Evolutionary conservation across 108 stramenopile genomes (phyloP), one percentile per base, ranked within the genome.

Genomic region (Ochromonas danica): DNA sequence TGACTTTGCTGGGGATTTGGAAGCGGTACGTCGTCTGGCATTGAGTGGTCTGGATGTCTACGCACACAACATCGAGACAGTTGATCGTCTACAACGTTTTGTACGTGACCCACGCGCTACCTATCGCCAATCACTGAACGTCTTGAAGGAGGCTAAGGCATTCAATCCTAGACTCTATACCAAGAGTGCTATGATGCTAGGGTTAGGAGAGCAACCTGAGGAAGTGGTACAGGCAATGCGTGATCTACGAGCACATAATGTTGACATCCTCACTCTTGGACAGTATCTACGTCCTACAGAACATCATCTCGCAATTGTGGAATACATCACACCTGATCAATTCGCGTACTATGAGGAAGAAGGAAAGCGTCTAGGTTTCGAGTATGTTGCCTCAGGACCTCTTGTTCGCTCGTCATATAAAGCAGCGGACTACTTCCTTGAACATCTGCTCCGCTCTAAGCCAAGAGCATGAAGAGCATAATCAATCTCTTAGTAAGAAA

Each of bases 41-140:
- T 92, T 63, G 27, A 94, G 92, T 1, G 98, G 98, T 6, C 82
- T 99, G 79, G 96, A 98, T 85, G 98, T 99, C 2, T 98, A 95
- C 81, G 98, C 98, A 6, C 98, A 99, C 91, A 99, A 99, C 83
- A 86, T 99, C 22, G 98, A 99, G 83, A 99, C 98, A 3, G 98
- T 99, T 2, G 92, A 94, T 80, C 79, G 95, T 39, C 81, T 97
- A 38, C 93, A 94, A 85, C 89, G 89, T 0, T 40, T 71, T 43
- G 82, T 86, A 0, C 71, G 85, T 3, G 85, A 86, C 72, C 61
- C 40, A n/a, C 85, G 97, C 67, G 98, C 98, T 1, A 90, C 88
- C 0, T 99, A 99, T 80, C 74, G 85, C 61, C 98, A 99, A 83
- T 92, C 90, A 41, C 88, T 99, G 28, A 80, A 80, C 28, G 94